A percentile compares a stretch with the other conserved stretches of the same genome.
These are phyloP conservation scores for Picea abies DNA, from an alignment of 83 land plant genomes.

Conservation along the genomic window DNA sequence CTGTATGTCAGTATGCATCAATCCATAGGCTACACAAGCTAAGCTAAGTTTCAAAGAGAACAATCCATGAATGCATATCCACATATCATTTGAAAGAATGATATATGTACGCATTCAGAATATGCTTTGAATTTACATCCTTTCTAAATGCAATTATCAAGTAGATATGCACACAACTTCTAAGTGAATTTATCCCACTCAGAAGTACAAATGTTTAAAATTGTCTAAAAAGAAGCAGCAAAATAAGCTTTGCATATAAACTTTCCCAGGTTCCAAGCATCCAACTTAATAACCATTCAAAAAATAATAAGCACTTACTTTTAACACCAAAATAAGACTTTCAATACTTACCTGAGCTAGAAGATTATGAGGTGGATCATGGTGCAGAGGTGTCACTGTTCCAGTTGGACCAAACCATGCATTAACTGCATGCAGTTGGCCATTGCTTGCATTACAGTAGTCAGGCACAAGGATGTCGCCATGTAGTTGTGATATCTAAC, in stretches of 20 bases:
- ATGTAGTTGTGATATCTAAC: constrained; percentile 78
- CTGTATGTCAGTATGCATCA: not conserved
- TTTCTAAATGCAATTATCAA: not conserved
- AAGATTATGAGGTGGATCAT: constrained; percentile 97
- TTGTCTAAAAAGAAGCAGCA: not conserved
- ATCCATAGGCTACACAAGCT: not conserved
- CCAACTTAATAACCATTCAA: not conserved
- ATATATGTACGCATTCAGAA: not conserved
- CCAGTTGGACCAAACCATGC: constrained; percentile 99
- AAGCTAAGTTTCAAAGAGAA: not conserved
- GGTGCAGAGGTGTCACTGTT: constrained; percentile 95
- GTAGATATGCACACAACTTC: no score
- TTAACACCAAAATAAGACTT: not conserved
- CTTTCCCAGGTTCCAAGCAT: not conserved
- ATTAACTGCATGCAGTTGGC: constrained; percentile 78
- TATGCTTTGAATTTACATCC: not conserved
- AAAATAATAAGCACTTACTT: not conserved
- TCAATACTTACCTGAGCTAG: constrained; percentile 72
- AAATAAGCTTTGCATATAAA: no score
- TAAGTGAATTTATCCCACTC: not conserved
- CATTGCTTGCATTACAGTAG: constrained; percentile 84
- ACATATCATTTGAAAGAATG: not conserved
- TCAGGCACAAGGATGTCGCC: constrained; percentile 89
- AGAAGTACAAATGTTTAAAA: not conserved
- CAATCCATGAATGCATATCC: not conserved